These are phyloP conservation scores for Podospora pseudopauciseta DNA, from an alignment of 495 filamentous ascomycete species.

Conservation along the genomic window DNA sequence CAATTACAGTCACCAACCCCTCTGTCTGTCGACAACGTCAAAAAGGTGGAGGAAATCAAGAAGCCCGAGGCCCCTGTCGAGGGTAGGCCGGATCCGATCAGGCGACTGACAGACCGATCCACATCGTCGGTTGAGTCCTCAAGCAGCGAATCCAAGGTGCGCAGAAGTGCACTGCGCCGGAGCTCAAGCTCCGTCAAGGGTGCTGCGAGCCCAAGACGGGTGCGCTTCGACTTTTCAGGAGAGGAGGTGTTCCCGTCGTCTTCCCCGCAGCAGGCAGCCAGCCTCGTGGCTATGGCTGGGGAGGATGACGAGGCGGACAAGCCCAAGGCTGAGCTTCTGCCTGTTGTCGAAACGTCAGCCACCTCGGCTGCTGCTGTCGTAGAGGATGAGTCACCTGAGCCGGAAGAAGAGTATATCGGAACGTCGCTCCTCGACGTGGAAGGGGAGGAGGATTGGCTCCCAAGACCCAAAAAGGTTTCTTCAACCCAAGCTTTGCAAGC, in stretches of 20 bases:
- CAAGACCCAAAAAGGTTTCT: slow-evolving; percentile 43
- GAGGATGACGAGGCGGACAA: neutral
- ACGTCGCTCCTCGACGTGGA: slow-evolving; percentile 34
- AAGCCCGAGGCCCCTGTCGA: slow-evolving; percentile 16
- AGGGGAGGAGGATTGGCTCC: slow-evolving; percentile 40
- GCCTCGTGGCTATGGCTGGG: slow-evolving; percentile 10
- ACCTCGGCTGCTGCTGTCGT: neutral
- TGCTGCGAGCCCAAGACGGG: slow-evolving; percentile 45
- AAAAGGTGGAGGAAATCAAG: slow-evolving; percentile 30
- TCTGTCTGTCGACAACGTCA: slow-evolving; percentile 21
- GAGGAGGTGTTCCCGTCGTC: slow-evolving; percentile 51
- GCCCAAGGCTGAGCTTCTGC: slow-evolving; percentile 20
- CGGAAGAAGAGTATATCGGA: slow-evolving; percentile 13
- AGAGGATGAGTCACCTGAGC: slow-evolving; percentile 27
- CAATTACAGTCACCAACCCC: slow-evolving; percentile 14
- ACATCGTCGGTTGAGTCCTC: slow-evolving; percentile 43
- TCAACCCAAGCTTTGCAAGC: slow-evolving; percentile 45
- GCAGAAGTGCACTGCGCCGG: slow-evolving; percentile 49
- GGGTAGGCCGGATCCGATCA: slow-evolving; percentile 16
- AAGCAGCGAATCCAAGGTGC: slow-evolving; percentile 36
- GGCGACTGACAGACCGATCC: slow-evolving; percentile 35
- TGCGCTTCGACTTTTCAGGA: slow-evolving; percentile 52
- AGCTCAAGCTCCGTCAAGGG: slow-evolving; percentile 44
- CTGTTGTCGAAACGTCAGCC: slow-evolving; percentile 23
- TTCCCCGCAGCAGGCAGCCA: slow-evolving; percentile 36